Percentiles rank a stretch among this genome's conserved stretches.
Conservation (phyloP, 331 rosid species). For the Malus hybrid region DNA sequence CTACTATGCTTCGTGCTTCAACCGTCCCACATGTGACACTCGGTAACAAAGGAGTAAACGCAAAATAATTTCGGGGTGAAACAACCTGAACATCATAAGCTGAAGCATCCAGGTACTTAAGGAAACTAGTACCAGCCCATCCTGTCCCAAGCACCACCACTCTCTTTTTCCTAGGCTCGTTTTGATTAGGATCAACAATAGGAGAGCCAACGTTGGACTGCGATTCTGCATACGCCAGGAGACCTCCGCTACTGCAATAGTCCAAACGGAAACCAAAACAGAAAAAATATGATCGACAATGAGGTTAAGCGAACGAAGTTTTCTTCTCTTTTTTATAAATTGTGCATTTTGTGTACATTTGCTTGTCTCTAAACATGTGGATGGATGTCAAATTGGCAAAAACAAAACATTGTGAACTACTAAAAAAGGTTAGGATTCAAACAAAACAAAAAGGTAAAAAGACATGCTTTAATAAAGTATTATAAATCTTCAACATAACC, state of each 20-base stretch:
- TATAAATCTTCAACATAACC: not conserved
- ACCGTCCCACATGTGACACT: constrained; percentile 95
- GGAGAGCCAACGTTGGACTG: constrained; percentile 35
- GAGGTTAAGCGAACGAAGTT: not conserved
- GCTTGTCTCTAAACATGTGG: not conserved
- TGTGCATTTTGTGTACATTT: not conserved
- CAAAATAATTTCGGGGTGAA: constrained; percentile 90
- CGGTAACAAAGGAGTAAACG: constrained; percentile 90
- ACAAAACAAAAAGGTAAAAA: not conserved
- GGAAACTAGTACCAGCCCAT: constrained; percentile 95
- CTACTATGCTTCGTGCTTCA: constrained; percentile 97
- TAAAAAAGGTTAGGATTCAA: not conserved
- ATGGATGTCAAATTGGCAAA: not conserved
- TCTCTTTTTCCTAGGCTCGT: constrained; percentile 45
- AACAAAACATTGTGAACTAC: not conserved
- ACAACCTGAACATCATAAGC: constrained; percentile 74
- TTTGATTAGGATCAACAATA: constrained; percentile 13
- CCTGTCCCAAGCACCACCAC: constrained; percentile 98
- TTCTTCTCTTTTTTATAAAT: not conserved
- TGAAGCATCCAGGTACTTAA: constrained; percentile 78
- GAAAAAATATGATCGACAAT: not conserved
- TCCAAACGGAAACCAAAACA: not conserved
- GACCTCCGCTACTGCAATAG: constrained; percentile 76
- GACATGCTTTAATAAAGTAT: not conserved
- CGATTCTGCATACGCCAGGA: constrained; percentile 73